These are phyloP conservation scores for Taphrina betulina DNA, from an alignment of 1,139 yeast genomes.

Conservation along the genomic window DNA sequence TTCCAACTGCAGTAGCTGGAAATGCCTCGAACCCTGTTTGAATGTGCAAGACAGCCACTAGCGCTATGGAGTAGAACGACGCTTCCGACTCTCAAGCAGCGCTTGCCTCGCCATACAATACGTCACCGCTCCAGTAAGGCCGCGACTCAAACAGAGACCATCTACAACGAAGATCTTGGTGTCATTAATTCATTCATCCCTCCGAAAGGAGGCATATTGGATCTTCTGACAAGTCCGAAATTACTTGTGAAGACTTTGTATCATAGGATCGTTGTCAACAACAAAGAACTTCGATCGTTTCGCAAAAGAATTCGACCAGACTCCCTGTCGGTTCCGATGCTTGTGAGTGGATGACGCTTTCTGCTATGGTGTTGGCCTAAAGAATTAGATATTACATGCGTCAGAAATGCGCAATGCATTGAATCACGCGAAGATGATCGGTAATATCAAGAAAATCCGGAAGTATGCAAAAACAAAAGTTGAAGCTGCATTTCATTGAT, in stretches of 20 bases:
- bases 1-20: too few relatives aligned
- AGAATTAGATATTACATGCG: conserved; percentile 3
- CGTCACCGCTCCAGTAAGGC: too few relatives aligned
- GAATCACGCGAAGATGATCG: background rate
- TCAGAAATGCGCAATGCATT: background rate
- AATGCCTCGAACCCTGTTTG: too few relatives aligned
- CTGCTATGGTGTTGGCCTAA: background rate
- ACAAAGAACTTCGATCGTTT: background rate
- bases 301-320: background rate
- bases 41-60: too few relatives aligned
- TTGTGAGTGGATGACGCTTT: conserved; percentile 1
- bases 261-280: background rate
- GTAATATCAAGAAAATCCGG: background rate
- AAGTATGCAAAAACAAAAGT: too few relatives aligned
- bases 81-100: too few relatives aligned
- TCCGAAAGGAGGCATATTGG: background rate
- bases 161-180: background rate
- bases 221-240: background rate
- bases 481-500: too few relatives aligned
- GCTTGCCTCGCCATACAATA: too few relatives aligned
- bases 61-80: too few relatives aligned
- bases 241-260: background rate
- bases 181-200: background rate
- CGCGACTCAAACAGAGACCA: too few relatives aligned
- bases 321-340: background rate